Evolutionary conservation across 78 protist species (phyloP), one percentile per base, ranked within the genome.

Genomic region (Isochrysis galbana): DNA sequence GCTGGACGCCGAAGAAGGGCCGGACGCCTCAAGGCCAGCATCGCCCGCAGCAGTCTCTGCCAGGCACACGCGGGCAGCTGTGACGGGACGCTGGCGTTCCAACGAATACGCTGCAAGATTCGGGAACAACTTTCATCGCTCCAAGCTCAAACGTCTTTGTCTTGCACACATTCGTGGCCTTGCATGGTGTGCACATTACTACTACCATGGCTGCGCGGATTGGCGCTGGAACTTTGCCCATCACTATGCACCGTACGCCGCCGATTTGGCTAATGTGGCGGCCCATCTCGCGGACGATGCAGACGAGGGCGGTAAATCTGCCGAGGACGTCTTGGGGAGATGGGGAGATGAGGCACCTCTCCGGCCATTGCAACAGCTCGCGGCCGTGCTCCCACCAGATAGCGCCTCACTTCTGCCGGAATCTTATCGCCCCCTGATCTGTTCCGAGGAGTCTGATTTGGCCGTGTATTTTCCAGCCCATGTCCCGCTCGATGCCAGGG

Each of bases 171-270:
- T 96, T 36, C 96, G 95, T 82, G 99, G 99, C 29, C 55, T 99
- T 36, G 87, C 90, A 72, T 99, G 99, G 99, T 98, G 98, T 23
- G 36, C 97, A 44, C 78, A 45, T 32, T 99, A 99, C 95, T 99
- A 99, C 95, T 97, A 94, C 95, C 91, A 95, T 23, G 99, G 99
- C 23, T 95, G 97, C 55, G 54, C 96, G 25, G 95, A 97, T 21
- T 98, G 99, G 99, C 61, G 44, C 42, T 98, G 99, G 99, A 97
- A 89, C 87, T 98, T 94, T 67, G 98, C 98, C 21, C 97, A 91
- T 86, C 98, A 98, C 91, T 98, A 98, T 91, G 97, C 99, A 1
- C 99, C 99, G 19, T 91, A 96, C 83, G 96, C 96, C 69, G 2
- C 89, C 26, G 97, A 96, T 86, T 34, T 96, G 55, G 41, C 14